Base-by-base conservation (phyloP, 345 rosid genomes). In the Salix brachista region DNA sequence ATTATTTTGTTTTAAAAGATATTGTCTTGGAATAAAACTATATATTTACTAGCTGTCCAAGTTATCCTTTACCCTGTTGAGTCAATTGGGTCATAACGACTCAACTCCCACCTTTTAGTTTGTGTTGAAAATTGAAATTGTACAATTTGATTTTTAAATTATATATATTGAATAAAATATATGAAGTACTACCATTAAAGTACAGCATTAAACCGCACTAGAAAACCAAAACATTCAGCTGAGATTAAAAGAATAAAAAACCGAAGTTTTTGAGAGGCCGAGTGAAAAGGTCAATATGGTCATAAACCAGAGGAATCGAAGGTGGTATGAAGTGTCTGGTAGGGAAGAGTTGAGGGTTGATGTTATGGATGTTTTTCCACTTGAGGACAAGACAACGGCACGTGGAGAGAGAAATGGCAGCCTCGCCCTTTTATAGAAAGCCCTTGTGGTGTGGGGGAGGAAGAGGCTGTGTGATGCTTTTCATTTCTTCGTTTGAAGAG, bases 341-440 rank as follows among this genome's bases (percentile, higher is more conserved):
- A 54, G 80, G 64, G 78, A 36, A 67, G 75, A 46, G 71, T 34
- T 46, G 0, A 62, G 46, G 70, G 17, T 39, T 65, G 60, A 36
- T 23, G 85, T 72, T 21, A 50, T 75, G 26, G 82, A 84, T 84
- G 87, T 77, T 86, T 79, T 87, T 75, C 83, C 75, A 78, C 83
- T 84, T 39, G 75, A 77, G 83, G 89, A 85, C 87, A 82, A 82
- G 87, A 83, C 89, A 85, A 65, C 58, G 79, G 86, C 90, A 88
- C 93, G 83, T 88, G 90, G 84, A 44, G 80, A 46, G 85, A 74
- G 72, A 71, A 70, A 58, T 84, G 41, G 8, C 67, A 50, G 41
- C 41, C 30, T 28, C 48, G 7, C 36, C 54, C 37, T 19, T 34
- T 62, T 73, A 67, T 69, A 73, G 25, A 56, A 67, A 70, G 72